These are phyloP conservation scores for Acanthamoeba healyi DNA, from an alignment of 208 protist species.

Conservation along the genomic window DNA sequence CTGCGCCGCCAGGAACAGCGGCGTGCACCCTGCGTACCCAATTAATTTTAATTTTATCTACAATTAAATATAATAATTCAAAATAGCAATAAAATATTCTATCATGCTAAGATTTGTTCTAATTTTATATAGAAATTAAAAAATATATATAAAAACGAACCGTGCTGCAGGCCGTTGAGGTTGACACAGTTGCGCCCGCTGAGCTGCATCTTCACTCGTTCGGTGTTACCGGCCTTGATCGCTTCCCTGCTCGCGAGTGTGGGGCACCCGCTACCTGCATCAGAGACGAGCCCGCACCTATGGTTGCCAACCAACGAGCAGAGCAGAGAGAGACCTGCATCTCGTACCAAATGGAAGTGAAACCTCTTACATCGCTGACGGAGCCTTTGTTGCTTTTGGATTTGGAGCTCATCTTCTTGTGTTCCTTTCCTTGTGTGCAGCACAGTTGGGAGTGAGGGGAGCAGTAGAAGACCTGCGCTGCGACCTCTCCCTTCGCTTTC, in stretches of 20 bases:
- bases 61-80: neutral
- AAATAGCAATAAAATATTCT: neutral
- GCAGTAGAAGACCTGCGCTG: too few species aligned
- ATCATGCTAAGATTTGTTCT: neutral
- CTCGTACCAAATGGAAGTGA: slow-evolving; percentile 2
- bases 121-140: neutral
- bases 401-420: neutral
- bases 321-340: neutral
- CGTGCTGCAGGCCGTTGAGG: slow-evolving; percentile 43
- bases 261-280: neutral
- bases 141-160: neutral
- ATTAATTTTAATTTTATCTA: neutral
- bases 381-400: neutral
- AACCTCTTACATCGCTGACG: neutral
- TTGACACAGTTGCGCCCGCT: slow-evolving; percentile 37
- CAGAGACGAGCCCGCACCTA: neutral
- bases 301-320: neutral
- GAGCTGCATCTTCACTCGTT: slow-evolving; percentile 50
- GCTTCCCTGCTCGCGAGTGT: neutral
- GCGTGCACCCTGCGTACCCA: neutral
- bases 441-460: too few species aligned
- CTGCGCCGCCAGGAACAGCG: neutral
- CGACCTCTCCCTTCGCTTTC: too few species aligned
- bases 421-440: neutral
- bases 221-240: neutral